Evolutionary conservation across 345 rosid genomes (phyloP), one percentile per base, ranked within the genome.

Genomic region (Microthlaspi erraticum): DNA sequence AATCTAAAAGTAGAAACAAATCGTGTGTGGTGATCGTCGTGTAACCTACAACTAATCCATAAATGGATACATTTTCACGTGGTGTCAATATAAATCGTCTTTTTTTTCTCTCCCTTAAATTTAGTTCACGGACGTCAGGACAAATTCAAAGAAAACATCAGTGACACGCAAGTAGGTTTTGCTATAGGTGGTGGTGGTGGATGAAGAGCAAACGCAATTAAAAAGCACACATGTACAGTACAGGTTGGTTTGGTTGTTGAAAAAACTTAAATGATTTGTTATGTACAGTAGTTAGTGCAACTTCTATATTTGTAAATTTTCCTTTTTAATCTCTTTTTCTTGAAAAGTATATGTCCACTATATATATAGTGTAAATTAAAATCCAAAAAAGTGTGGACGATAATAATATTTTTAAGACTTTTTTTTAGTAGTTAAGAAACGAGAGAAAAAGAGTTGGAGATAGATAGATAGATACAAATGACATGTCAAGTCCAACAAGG

Each of bases 401-500:
- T 41, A 41, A 52, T 37, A 42, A 23, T 11, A 38, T n/a, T 7
- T 26, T n/a, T n/a, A n/a, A 48, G 37, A 44, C 37, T 38, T 71
- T 61, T 54, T 36, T 13, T 34, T 34, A 41, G 34, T 37, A 5
- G 14, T 44, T 19, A 10, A 23, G 0, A 18, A 31, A 10, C 26
- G 6, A 43, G 17, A 39, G 38, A 49, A 16, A 18, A 3, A n/a
- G 7, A 59, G 54, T 36, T 57, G 31, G 46, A 62, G 70, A 75
- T 48, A 18, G 66, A 69, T 69, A 77, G 70, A 75, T 48, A 18
- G 66, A 69, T 75, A 77, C 58, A 61, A 8, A 59, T 77, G 77
- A 71, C 72, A 65, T 71, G 80, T 77, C 80, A 77, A 66, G 62
- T 64, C 76, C 42, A 50, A 64, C 80, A 58, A 70, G 63, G 63